These are phyloP conservation scores for Cymodocea nodosa DNA, from an alignment of 116 monocot genomes.

Conservation along the genomic window DNA sequence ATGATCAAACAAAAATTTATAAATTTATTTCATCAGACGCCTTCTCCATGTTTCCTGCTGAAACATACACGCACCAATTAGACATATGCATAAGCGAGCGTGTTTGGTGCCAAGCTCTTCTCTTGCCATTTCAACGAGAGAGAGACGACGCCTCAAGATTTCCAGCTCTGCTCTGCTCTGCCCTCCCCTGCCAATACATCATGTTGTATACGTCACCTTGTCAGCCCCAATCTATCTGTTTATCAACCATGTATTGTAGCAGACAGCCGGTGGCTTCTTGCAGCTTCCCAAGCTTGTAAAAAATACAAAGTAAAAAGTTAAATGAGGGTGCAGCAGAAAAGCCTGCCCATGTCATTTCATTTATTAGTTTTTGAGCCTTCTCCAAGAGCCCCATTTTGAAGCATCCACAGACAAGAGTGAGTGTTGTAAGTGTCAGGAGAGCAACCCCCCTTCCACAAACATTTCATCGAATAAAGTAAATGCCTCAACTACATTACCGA, in stretches of 20 bases:
- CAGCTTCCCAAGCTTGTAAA: constrained; percentile 53
- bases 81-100: constrained; percentile 33
- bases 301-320: constrained; percentile 48
- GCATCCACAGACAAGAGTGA: constrained; percentile 39
- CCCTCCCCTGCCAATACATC: constrained; percentile 16
- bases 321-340: constrained; percentile 31
- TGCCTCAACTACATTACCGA: constrained; percentile 36
- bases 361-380: constrained; percentile 34
- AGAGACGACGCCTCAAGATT: constrained; percentile 31
- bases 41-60: constrained; percentile 18
- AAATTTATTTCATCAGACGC: constrained; percentile 48
- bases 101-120: constrained; percentile 25
- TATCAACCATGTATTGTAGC: constrained; percentile 40
- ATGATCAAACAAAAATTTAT: constrained; percentile 38
- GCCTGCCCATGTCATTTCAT: constrained; percentile 39
- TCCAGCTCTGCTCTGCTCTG: constrained; percentile 30
- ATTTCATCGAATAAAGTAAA: constrained; percentile 73
- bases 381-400: constrained; percentile 36
- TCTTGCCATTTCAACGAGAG: constrained; percentile 64
- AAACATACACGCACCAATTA: constrained; percentile 34
- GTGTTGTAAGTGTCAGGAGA: constrained; percentile 20
- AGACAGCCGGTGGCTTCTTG: constrained; percentile 37
- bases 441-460: constrained; percentile 25
- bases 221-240: constrained; percentile 43
- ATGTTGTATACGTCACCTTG: constrained; percentile 41